These are phyloP conservation scores for Hanseniaspora pseudoguilliermondii DNA, from an alignment of 805 yeast genomes.

Conservation along the genomic window DNA sequence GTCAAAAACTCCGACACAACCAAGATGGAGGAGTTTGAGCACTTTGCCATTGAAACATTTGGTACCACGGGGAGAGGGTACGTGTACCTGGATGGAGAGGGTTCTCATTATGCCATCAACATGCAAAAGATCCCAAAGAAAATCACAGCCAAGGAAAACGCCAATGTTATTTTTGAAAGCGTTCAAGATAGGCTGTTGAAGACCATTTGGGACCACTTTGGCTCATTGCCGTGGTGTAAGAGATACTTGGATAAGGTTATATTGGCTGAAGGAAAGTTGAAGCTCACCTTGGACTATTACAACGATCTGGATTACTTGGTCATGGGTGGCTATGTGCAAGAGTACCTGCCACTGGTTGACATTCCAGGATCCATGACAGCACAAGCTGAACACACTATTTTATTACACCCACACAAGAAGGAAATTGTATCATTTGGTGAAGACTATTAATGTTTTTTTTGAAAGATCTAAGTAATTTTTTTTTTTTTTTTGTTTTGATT, in stretches of 20 bases:
- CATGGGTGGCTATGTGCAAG: slow-evolving; percentile 76
- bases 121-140: slow-evolving; percentile 41
- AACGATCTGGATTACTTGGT: slow-evolving; percentile 77
- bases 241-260: slow-evolving; percentile 66
- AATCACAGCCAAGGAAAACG: slow-evolving; percentile 36
- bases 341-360: slow-evolving; percentile 87
- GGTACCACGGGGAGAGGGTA: slow-evolving; percentile 94
- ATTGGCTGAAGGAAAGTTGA: slow-evolving; percentile 66
- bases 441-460: slow-evolving; percentile 51
- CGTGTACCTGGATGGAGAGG: slow-evolving; percentile 77
- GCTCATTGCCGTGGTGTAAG: slow-evolving; percentile 93
- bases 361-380: slow-evolving; percentile 81
- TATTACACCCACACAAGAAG: slow-evolving; percentile 79
- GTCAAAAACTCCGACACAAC: slow-evolving; percentile 87
- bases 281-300: slow-evolving; percentile 34
- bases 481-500: too few relatives aligned
- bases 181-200: slow-evolving; percentile 35
- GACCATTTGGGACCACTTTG: slow-evolving; percentile 69
- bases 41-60: slow-evolving; percentile 95
- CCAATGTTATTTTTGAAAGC: not conserved
- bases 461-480: too few relatives aligned
- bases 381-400: slow-evolving; percentile 87
- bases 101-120: slow-evolving; percentile 74
- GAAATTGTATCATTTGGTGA: slow-evolving; percentile 94
- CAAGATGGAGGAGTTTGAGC: slow-evolving; percentile 98